These are phyloP conservation scores for Carallia brachiata DNA, from an alignment of 345 rosid genomes.

Conservation along the genomic window DNA sequence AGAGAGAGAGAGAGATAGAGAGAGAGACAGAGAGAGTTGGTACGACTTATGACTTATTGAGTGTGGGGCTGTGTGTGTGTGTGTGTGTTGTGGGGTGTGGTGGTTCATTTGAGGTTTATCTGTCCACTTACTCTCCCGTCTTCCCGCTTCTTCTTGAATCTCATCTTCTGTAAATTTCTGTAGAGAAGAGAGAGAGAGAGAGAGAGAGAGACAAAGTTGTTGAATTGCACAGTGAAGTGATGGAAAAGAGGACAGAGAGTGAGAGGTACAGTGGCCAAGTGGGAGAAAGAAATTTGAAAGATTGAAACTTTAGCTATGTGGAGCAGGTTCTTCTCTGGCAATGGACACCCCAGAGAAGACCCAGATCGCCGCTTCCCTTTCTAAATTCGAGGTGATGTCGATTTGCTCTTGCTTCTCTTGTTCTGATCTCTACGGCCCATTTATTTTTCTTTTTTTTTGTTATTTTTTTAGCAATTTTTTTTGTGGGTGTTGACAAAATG, in stretches of 20 bases:
- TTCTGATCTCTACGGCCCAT: background rate
- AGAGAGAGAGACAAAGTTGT: slow-evolving; percentile 7
- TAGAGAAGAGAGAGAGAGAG: background rate
- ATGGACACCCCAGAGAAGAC: slow-evolving; percentile 77
- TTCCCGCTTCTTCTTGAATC: slow-evolving; percentile 58
- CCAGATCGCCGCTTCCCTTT: slow-evolving; percentile 59
- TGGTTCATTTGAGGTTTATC: slow-evolving; percentile 6
- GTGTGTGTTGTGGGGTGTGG: slow-evolving; percentile 16
- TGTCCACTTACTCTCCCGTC: slow-evolving; percentile 40
- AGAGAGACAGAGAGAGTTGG: slow-evolving; percentile 32
- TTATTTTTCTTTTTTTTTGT: background rate
- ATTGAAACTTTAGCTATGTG: slow-evolving; percentile 11
- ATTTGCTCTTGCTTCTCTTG: background rate
- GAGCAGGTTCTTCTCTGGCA: slow-evolving; percentile 29
- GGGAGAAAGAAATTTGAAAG: background rate
- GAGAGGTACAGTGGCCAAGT: background rate
- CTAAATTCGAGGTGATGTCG: slow-evolving; percentile 68
- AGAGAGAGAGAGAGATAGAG: slow-evolving; percentile 24
- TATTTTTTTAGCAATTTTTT: too few relatives aligned
- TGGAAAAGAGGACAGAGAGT: background rate
- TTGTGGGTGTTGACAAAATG: too few relatives aligned
- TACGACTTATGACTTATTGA: background rate
- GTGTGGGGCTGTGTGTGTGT: slow-evolving; percentile 14
- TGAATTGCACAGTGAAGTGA: background rate
- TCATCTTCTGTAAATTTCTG: background rate